Evolutionary conservation across 805 yeast genomes (phyloP).

Genomic region (Kluyveromyces nonfermentans): DNA sequence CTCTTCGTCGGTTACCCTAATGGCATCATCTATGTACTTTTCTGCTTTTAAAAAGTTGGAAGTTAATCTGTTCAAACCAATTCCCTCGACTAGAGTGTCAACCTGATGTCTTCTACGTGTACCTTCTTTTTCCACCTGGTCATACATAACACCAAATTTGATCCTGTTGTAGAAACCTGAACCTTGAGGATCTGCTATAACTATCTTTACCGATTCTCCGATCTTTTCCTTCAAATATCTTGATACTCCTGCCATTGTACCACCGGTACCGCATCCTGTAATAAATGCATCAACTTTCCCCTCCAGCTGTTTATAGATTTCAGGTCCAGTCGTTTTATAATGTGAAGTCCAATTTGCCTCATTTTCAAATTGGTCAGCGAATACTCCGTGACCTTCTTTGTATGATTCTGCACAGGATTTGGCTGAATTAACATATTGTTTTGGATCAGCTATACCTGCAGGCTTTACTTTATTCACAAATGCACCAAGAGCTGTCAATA

Average conservation of each 20-base stretch:
- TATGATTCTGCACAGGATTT: slow-evolving; percentile 45
- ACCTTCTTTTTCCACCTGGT: slow-evolving; percentile 81
- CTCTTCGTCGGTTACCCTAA: slow-evolving; percentile 69
- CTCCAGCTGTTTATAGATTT: slow-evolving; percentile 66
- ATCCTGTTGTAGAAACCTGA: slow-evolving; percentile 82
- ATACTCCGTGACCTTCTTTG: slow-evolving; percentile 48
- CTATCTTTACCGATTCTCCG: slow-evolving; percentile 35
- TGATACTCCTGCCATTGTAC: slow-evolving; percentile 91
- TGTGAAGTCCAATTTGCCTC: slow-evolving; percentile 85
- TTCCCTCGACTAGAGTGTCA: slow-evolving; percentile 89
- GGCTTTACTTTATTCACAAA: slow-evolving; percentile 79
- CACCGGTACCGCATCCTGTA: slow-evolving; percentile 94
- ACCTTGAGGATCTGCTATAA: slow-evolving; percentile 94
- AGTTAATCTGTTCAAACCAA: slow-evolving; percentile 83
- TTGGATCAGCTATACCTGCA: slow-evolving; percentile 89
- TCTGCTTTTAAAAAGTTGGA: slow-evolving; percentile 71
- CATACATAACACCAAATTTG: slow-evolving; percentile 90
- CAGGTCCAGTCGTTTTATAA: slow-evolving; percentile 83
- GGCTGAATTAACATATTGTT: slow-evolving; percentile 88
- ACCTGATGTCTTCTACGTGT: slow-evolving; percentile 92
- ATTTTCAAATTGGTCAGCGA: slow-evolving; percentile 94
- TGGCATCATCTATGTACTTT: slow-evolving; percentile 60
- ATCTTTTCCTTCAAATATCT: slow-evolving; percentile 50
- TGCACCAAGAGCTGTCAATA: slow-evolving; percentile 72
- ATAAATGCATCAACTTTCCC: slow-evolving; percentile 65